Evolutionary conservation across 2,329 filamentous ascomycete genomes (phyloP), one percentile per base, ranked within the genome.

Genomic region (Xylaria sp.): DNA sequence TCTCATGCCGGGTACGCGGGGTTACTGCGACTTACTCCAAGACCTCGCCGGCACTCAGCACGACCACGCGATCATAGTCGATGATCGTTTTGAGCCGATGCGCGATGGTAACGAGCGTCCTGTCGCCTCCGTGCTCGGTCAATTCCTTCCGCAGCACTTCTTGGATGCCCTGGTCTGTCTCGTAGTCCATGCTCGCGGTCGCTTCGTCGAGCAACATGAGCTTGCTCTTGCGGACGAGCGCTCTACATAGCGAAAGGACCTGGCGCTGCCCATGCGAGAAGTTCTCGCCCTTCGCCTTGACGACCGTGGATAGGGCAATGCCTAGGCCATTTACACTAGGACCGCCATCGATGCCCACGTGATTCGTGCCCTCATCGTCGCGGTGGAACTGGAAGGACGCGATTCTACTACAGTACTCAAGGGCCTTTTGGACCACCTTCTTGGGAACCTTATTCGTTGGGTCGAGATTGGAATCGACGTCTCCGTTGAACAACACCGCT

Each of bases 391-490:
- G 66, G 62, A 74, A 74, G 8, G 72, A 83, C 2, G 82, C 83
- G 48, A 88, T 81, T 15, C 87, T 81, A 68, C 85, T 82, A 66
- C 89, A 89, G 44, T 87, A 84, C 29, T 84, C 80, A 4, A 92
- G 78, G 0, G 87, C 88, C 62, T 82, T 83, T 29, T 82, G 79
- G 0, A 91, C 79, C 37, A 82, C 79, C 1, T 76, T 75, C 52
- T 84, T 81, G 0, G 81, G 78, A 27, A 87, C 79, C 33, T 83
- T 78, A 33, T 83, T 80, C 38, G 87, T 86, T 0, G 89, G 86
- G 71, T 92, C 89, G 13, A 92, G 80, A 68, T 91, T 85, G 13
- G 80, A 81, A 47, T 76, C 74, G 10, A 85, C 78, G 10, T 71
- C 70, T 21, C 83, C 83, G 61, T 81, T 83, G 70, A 86, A 85